Evolutionary conservation across 108 stramenopile genomes (phyloP).

Genomic region (Schizochytrium sp.): DNA sequence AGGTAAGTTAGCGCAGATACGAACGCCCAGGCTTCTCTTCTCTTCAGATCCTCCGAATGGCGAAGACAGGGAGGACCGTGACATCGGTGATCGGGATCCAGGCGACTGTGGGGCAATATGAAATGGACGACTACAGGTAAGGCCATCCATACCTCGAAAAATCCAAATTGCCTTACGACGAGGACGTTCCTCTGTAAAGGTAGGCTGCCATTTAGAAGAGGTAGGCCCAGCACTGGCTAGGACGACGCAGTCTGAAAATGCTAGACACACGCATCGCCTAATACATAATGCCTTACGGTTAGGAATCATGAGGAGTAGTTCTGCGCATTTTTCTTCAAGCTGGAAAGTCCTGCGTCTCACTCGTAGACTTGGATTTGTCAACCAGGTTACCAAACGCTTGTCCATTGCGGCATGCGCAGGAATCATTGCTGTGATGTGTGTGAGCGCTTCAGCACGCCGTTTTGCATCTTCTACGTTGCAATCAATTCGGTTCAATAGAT

Average conservation of each 20-base stretch:
- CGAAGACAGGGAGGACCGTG: not conserved
- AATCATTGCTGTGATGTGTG: not conserved
- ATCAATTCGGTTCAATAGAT: constrained; percentile 10
- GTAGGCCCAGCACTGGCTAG: not conserved
- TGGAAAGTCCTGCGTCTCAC: not conserved
- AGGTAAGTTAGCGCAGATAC: not conserved
- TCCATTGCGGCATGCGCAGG: constrained; percentile 19
- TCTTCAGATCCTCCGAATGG: not conserved
- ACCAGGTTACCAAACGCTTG: not conserved
- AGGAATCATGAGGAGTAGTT: not conserved
- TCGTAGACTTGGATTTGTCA: not conserved
- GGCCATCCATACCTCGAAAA: not conserved
- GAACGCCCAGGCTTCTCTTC: not conserved
- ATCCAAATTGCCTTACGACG: constrained; percentile 7
- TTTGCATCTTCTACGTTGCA: constrained; percentile 23
- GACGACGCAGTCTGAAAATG: not conserved
- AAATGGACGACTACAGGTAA: constrained; percentile 15
- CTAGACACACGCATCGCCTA: not conserved
- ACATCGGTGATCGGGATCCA: not conserved
- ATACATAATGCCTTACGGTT: constrained; percentile 1
- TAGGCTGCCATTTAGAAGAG: not conserved
- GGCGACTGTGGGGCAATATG: not conserved
- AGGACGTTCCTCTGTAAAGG: constrained; percentile 11
- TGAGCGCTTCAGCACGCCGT: constrained; percentile 18
- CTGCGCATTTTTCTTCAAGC: not conserved